Conservation (phyloP, 192 early-diverging fungal genomes). For the Podila epicladia region DNA sequence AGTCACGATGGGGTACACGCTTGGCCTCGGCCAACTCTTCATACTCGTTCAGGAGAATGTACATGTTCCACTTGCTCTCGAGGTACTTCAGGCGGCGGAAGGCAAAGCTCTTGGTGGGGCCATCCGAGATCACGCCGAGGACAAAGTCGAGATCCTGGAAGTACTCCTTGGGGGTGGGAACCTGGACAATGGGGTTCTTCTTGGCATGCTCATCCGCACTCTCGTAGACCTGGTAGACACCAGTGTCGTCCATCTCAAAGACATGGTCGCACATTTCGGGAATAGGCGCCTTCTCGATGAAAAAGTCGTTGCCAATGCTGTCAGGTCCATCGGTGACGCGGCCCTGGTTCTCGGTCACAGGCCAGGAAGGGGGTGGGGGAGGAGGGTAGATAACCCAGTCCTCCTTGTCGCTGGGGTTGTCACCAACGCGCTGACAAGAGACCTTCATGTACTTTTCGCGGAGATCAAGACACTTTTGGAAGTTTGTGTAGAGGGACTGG, state of each 20-base stretch:
- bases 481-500: slow-evolving; percentile 68
- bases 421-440: slow-evolving; percentile 77
- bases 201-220: slow-evolving; percentile 31
- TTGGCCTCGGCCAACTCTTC: slow-evolving; percentile 96
- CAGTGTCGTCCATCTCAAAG: slow-evolving; percentile 69
- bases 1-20: slow-evolving; percentile 95
- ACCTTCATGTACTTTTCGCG: slow-evolving; percentile 89
- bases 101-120: slow-evolving; percentile 94
- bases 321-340: slow-evolving; percentile 41
- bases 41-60: slow-evolving; percentile 93
- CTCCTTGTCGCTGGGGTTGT: slow-evolving; percentile 87
- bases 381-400: slow-evolving; percentile 91
- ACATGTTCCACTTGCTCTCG: slow-evolving; percentile 96
- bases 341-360: slow-evolving; percentile 48
- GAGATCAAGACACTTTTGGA: slow-evolving; percentile 84
- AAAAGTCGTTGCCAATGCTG: slow-evolving; percentile 52
- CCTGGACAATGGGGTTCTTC: slow-evolving; percentile 55
- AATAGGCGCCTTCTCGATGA: slow-evolving; percentile 37
- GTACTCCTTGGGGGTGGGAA: slow-evolving; percentile 86
- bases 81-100: slow-evolving; percentile 91
- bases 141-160: slow-evolving; percentile 89
- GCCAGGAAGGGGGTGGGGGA: slow-evolving; percentile 85
- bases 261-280: slow-evolving; percentile 42
- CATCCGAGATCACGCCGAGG: slow-evolving; percentile 83
- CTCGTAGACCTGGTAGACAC: slow-evolving; percentile 64